Conservation (phyloP, 345 rosid species). For the Populus euphratica region DNA sequence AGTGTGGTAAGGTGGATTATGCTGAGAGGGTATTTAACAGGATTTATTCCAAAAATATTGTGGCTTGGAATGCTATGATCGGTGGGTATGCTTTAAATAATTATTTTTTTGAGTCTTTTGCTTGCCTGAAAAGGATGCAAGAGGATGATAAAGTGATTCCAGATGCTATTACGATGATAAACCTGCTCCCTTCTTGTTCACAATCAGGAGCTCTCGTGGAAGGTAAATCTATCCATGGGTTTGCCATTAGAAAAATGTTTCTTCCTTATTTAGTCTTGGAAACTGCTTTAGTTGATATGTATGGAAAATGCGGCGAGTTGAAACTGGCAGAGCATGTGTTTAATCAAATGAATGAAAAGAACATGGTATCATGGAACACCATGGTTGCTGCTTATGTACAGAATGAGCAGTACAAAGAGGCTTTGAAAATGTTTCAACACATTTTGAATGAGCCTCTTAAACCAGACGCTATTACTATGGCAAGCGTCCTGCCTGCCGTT, state of each 20-base stretch:
- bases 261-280: conserved; percentile 62
- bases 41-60: conserved; percentile 40
- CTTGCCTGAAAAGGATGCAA: conserved; percentile 51
- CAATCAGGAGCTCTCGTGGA: conserved; percentile 34
- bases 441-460: conserved; percentile 35
- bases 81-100: conserved; percentile 50
- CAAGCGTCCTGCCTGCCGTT: conserved; percentile 62
- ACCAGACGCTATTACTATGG: conserved; percentile 57
- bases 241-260: conserved; percentile 54
- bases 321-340: conserved; percentile 47
- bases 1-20: conserved; percentile 45
- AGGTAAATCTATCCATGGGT: conserved; percentile 63
- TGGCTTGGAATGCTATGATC: conserved; percentile 75
- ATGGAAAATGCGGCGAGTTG: conserved; percentile 45
- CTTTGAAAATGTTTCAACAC: conserved; percentile 47
- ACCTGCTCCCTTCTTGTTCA: conserved; percentile 60
- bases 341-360: conserved; percentile 41
- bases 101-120: conserved; percentile 37
- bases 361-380: conserved; percentile 65
- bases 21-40: conserved; percentile 53
- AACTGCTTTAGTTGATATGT: conserved; percentile 65
- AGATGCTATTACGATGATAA: conserved; percentile 59
- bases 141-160: conserved; percentile 42
- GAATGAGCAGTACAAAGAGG: conserved; percentile 44
- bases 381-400: conserved; percentile 59